Evolutionary conservation across 2,329 filamentous ascomycete species (phyloP).

Genomic region (Neofusicoccum sp.): DNA sequence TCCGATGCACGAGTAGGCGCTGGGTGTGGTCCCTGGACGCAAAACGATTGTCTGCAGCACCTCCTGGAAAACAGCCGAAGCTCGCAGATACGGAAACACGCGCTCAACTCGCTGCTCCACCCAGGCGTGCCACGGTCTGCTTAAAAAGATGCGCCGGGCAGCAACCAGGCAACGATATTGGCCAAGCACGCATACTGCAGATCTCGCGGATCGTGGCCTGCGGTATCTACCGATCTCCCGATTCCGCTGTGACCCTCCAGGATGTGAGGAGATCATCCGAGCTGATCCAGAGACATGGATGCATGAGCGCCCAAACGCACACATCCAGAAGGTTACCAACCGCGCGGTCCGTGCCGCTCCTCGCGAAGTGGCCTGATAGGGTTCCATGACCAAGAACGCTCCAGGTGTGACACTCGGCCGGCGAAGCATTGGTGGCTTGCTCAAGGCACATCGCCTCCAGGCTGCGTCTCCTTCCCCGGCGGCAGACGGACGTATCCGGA

Average conservation of each 20-base stretch:
- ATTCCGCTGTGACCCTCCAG: background rate
- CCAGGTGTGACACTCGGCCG: conserved; percentile 13
- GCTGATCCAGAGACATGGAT: conserved; percentile 18
- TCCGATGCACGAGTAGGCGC: background rate
- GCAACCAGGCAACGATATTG: conserved; percentile 8
- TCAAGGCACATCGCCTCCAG: conserved; percentile 1
- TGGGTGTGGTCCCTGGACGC: background rate
- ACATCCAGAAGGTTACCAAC: conserved; percentile 15
- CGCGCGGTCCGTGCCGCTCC: conserved; percentile 11
- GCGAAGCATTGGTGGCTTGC: conserved; percentile 18
- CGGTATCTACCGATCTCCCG: conserved; percentile 14
- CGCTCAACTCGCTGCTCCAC: background rate
- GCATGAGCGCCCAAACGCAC: conserved; percentile 14
- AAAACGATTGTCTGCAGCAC: conserved; percentile 1
- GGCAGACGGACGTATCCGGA: background rate
- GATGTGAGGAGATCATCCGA: conserved; percentile 10
- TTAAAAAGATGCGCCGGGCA: conserved; percentile 1
- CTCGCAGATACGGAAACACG: background rate
- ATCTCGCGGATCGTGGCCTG: conserved; percentile 13
- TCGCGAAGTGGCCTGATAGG: conserved; percentile 18
- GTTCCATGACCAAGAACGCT: conserved; percentile 13
- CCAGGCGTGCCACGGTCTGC: background rate
- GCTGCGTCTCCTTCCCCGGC: conserved; percentile 4
- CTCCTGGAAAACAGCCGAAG: conserved; percentile 10
- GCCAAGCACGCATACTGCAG: conserved; percentile 6